These are phyloP conservation scores for Candida berthetii DNA, from an alignment of 805 yeast species.

Conservation along the genomic window DNA sequence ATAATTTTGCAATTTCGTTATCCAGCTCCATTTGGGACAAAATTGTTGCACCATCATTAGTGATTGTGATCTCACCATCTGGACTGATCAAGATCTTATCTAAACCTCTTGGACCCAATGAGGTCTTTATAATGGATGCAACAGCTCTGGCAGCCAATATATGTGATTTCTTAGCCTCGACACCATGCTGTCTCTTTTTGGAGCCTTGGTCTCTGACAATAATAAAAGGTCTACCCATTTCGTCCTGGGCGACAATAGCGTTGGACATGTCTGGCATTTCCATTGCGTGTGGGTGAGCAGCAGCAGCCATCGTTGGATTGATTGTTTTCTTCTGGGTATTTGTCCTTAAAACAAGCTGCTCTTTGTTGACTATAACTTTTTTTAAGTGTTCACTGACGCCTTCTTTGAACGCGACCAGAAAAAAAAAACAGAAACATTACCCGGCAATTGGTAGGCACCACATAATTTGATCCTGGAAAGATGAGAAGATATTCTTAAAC, in stretches of 20 bases:
- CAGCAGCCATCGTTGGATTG: conserved; percentile 20
- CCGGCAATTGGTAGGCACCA: no score
- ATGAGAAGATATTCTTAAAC: no score
- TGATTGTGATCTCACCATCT: conserved; percentile 96
- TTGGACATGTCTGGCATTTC: conserved; percentile 88
- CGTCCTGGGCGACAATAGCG: conserved; percentile 98
- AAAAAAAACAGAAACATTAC: no score
- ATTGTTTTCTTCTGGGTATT: neutral
- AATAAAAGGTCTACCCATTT: conserved; percentile 97
- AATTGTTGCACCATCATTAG: conserved; percentile 98
- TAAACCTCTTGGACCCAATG: conserved; percentile 97
- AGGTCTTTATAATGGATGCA: conserved; percentile 84
- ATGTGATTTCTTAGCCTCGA: conserved; percentile 79
- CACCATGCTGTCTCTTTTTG: conserved; percentile 63
- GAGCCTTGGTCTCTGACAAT: conserved; percentile 84
- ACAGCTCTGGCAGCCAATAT: conserved; percentile 94
- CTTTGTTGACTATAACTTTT: neutral
- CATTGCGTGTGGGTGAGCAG: conserved; percentile 28
- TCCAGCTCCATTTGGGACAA: conserved; percentile 93
- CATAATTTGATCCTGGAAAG: no score
- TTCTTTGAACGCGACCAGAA: no score
- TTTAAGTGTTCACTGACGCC: no score
- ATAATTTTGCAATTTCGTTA: conserved; percentile 90
- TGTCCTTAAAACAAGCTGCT: neutral
- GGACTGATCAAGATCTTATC: conserved; percentile 93